Evolutionary conservation across 345 rosid genomes (phyloP), one percentile per base, ranked within the genome.

Genomic region (Barbarea vulgaris): DNA sequence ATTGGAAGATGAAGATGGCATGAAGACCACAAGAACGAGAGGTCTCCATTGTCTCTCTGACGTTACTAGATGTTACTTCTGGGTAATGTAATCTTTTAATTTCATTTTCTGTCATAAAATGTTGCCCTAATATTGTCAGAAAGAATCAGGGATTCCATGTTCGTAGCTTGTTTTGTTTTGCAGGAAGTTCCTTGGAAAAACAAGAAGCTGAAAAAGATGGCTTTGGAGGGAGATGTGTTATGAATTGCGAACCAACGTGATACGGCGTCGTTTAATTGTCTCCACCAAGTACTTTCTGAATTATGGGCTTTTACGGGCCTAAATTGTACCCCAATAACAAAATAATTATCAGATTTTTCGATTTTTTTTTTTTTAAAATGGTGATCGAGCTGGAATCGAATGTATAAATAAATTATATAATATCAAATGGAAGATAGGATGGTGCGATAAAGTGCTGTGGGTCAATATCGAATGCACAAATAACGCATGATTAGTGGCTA

Each of bases 151-250:
- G 17, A 24, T 36, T 42, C 4, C 28, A 28, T 19, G 31, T 72
- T 59, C 36, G 30, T 17, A 8, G 24, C 39, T 65, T 64, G n/a
- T 24, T 48, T 27, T 39, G 54, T 37, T 61, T 21, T 59, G 83
- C 85, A 82, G 37, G 83, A 60, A 59, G 78, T 84, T 59, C 82
- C 86, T 18, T 81, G 89, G 91, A 84, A 69, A 78, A 75, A 78
- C 58, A 80, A 72, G 62, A 83, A 79, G 70, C 57, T 30, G 44
- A 83, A 80, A 82, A 75, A 58, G 71, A 72, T 21, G 81, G 68
- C 36, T 84, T 36, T 36, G 12, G 50, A 22, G 41, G 37, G 9
- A 70, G 13, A 11, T 18, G 30, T 22, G 19, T 53, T 21, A 69
- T 42, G 33, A 15, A 25, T 27, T 15, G 50, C 21, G 50, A 44